Percentiles rank a stretch among this genome's conserved stretches.
These are phyloP conservation scores for Sparassis latifolia DNA, from an alignment of 1,284 basidiomycete species.

Conservation along the genomic window DNA sequence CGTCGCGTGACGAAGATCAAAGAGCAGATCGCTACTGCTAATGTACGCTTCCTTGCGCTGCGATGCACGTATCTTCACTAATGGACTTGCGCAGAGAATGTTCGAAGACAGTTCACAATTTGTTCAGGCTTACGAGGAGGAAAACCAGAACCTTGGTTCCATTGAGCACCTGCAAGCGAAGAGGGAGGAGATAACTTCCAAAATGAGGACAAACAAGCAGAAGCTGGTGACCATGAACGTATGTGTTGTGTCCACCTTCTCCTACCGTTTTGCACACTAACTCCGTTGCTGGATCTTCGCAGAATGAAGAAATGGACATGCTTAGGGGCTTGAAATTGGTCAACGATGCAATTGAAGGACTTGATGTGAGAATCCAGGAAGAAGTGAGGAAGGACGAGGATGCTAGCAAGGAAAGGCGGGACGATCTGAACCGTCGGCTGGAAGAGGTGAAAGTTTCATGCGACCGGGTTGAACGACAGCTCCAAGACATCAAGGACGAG, in stretches of 20 bases:
- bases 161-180: slow-evolving; percentile 44
- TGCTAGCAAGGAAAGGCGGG: slow-evolving; percentile 54
- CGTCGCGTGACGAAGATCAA: slow-evolving; percentile 47
- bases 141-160: slow-evolving; percentile 43
- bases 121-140: slow-evolving; percentile 41
- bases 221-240: no score
- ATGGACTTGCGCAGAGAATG: no score
- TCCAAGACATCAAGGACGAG: slow-evolving; percentile 30
- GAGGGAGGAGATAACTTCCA: slow-evolving; percentile 33
- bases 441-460: slow-evolving; percentile 31
- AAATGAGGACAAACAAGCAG: slow-evolving; percentile 30
- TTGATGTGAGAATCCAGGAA: slow-evolving; percentile 45
- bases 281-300: no score
- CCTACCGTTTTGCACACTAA: no score
- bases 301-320: slow-evolving; percentile 31
- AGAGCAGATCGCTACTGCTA: slow-evolving; percentile 34
- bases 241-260: no score
- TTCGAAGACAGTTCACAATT: slow-evolving; percentile 39
- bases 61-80: no score
- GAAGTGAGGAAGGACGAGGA: slow-evolving; percentile 52
- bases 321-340: slow-evolving; percentile 33
- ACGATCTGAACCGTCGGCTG: slow-evolving; percentile 46
- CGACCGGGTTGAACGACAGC: slow-evolving; percentile 14
- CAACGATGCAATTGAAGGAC: slow-evolving; percentile 40
- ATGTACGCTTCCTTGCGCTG: slow-evolving; percentile 39